Conservation (phyloP, 495 filamentous ascomycete species). For the Xanthoparmelia taractica region DNA sequence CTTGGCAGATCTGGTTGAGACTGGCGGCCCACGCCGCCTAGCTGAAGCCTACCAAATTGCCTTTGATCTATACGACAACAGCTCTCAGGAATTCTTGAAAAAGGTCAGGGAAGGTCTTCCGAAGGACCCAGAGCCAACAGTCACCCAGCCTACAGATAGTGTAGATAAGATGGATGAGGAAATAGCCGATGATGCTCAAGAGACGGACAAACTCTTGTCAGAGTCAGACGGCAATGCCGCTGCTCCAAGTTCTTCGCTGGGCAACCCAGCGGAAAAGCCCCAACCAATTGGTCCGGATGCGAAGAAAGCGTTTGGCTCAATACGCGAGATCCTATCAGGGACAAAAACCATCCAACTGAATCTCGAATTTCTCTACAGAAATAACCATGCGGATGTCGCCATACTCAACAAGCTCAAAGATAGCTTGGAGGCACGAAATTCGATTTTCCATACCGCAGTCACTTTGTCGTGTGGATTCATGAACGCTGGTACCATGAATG, state of each 20-base stretch:
- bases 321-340: slow-evolving; percentile 80
- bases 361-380: slow-evolving; percentile 91
- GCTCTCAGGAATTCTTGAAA: slow-evolving; percentile 90
- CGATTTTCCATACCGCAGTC: slow-evolving; percentile 95
- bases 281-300: slow-evolving; percentile 38
- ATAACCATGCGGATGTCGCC: slow-evolving; percentile 76
- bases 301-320: slow-evolving; percentile 61
- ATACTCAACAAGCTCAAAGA: slow-evolving; percentile 95
- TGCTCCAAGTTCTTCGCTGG: slow-evolving; percentile 29
- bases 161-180: slow-evolving; percentile 39
- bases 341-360: slow-evolving; percentile 89
- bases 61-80: slow-evolving; percentile 96
- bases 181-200: slow-evolving; percentile 41
- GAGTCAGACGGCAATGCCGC: slow-evolving; percentile 32
- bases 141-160: slow-evolving; percentile 25
- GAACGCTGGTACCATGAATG: slow-evolving; percentile 97
- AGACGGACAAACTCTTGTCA: slow-evolving; percentile 46
- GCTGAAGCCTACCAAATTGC: slow-evolving; percentile 94
- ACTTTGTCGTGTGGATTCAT: slow-evolving; percentile 98
- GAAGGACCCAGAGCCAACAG: slow-evolving; percentile 30
- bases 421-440: slow-evolving; percentile 89
- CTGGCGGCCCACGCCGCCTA: slow-evolving; percentile 65
- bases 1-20: slow-evolving; percentile 70
- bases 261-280: slow-evolving; percentile 39
- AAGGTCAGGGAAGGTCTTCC: slow-evolving; percentile 81